phyloP scores from a whole-genome alignment of 768 basidiomycete species.

The Dioszegia hungarica region DNA sequence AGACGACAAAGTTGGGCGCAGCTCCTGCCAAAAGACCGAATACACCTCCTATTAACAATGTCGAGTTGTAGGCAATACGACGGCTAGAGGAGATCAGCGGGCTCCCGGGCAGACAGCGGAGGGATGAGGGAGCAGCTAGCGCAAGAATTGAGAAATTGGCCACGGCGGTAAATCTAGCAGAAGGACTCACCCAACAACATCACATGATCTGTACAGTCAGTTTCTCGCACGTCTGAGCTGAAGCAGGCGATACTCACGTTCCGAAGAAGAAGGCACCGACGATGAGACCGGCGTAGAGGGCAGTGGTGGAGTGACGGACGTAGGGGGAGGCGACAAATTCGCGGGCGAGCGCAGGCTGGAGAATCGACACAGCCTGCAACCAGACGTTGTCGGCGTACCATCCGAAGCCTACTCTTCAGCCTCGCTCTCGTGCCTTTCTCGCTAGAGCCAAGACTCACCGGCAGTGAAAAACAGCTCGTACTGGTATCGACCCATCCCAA shows the following conservation, averaged over 20 bases:
- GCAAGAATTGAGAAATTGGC: too few relatives aligned
- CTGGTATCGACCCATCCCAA: slow-evolving; percentile 29
- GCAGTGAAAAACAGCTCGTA: slow-evolving; percentile 24
- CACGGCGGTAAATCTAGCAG: too few relatives aligned
- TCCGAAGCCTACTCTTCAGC: slow-evolving; percentile 11
- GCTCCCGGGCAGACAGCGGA: too few relatives aligned
- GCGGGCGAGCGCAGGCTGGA: slow-evolving; percentile 58
- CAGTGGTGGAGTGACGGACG: slow-evolving; percentile 4
- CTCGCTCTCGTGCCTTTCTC: neutral
- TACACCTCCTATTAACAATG: slow-evolving; percentile 61
- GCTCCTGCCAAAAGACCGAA: slow-evolving; percentile 65
- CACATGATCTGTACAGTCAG: too few relatives aligned
- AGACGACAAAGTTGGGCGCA: slow-evolving; percentile 55
- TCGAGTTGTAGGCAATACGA: slow-evolving; percentile 64
- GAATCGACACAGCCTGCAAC: slow-evolving; percentile 49
- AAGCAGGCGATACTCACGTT: too few relatives aligned
- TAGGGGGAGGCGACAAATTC: slow-evolving; percentile 10
- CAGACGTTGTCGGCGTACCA: slow-evolving; percentile 26
- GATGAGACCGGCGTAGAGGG: slow-evolving; percentile 17
- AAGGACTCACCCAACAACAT: slow-evolving; percentile 21
- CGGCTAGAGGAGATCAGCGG: slow-evolving; percentile 8
- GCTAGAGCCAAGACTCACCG: neutral
- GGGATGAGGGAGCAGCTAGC: too few relatives aligned
- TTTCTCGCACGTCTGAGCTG: too few relatives aligned
- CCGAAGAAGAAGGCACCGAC: slow-evolving; percentile 21